Percentiles rank a stretch among this genome's conserved stretches.
These are phyloP conservation scores for Cryptococcus sp. DNA, from an alignment of 1,284 basidiomycete genomes.

Conservation along the genomic window DNA sequence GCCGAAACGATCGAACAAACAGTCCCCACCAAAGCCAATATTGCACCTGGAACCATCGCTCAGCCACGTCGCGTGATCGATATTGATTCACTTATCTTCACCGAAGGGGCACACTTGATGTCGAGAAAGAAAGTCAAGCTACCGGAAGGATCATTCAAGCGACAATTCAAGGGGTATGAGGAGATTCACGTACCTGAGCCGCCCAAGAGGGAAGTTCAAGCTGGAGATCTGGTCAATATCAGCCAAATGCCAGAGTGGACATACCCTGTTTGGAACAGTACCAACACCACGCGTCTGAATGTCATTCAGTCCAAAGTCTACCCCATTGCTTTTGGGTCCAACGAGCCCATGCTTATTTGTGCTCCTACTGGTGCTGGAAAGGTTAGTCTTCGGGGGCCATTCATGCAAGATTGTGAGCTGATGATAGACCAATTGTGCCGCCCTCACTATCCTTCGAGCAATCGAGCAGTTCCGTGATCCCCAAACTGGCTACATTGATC, in stretches of 20 bases:
- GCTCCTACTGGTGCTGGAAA: slow-evolving; percentile 99
- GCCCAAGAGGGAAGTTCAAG: slow-evolving; percentile 63
- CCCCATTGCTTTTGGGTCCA: slow-evolving; percentile 88
- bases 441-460: slow-evolving; percentile 87
- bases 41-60: slow-evolving; percentile 80
- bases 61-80: slow-evolving; percentile 85
- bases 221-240: slow-evolving; percentile 72
- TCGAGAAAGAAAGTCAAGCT: slow-evolving; percentile 98
- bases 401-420: slow-evolving; percentile 3
- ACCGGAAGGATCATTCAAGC: slow-evolving; percentile 96
- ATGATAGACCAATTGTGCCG: slow-evolving; percentile 94
- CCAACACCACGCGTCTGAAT: slow-evolving; percentile 59
- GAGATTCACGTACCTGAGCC: slow-evolving; percentile 97
- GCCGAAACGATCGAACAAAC: slow-evolving; percentile 47
- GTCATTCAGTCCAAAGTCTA: slow-evolving; percentile 90
- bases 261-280: slow-evolving; percentile 69
- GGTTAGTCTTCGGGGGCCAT: slow-evolving; percentile 51
- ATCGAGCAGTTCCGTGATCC: slow-evolving; percentile 79
- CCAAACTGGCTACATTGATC: slow-evolving; percentile 76
- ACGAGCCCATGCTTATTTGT: slow-evolving; percentile 92
- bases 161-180: slow-evolving; percentile 93
- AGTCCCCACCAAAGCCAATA: slow-evolving; percentile 80
- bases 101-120: slow-evolving; percentile 94
- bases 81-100: slow-evolving; percentile 91
- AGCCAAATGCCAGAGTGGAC: slow-evolving; percentile 80